Evolutionary conservation across 805 yeast species (phyloP), one percentile per base, ranked within the genome.

Genomic region (Metschnikowia drakensbergensis): DNA sequence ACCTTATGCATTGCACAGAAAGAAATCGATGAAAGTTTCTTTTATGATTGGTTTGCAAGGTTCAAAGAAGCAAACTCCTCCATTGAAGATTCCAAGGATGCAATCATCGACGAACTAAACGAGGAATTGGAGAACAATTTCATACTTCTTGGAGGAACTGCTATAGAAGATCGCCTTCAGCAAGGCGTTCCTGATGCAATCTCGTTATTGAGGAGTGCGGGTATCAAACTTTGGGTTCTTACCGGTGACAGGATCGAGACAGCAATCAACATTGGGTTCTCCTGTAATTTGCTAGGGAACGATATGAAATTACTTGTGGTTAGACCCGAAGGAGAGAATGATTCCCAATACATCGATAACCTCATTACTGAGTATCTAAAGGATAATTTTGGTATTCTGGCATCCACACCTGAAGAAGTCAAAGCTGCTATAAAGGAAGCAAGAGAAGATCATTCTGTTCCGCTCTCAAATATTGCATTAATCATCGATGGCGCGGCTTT

Each of bases 161-260:
- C 90, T 9, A 86, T 86, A 60, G 94, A 86, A 63, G 94, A 86
- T 61, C 72, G 86, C 56, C 73, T 86, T 42, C 94, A 86, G 62
- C 82, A 79, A 36, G 91, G 89, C 50, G 94, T 86, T 22, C 90
- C 92, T 0, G 84, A 81, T 45, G 74, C 92, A 1, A 86, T 86
- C 57, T 77, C 84, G 11, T 63, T 81, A 36, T 71, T 86, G 44
- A 80, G 82, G 5, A 69, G 76, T 42, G 92, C 91, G 0, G 94
- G 94, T 42, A 82, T 86, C 58, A 86, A 86, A 63, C 69, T 86
- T 42, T 86, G 94, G 94, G 91, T 86, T 46, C 72, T 86, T 29
- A 86, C 94, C 7, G 94, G 94, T 54, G 94, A 86, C 65, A 81
- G 83, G 63, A 81, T 86, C 45, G 94, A 86, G 65, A 86, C 94